A percentile compares a stretch with the other conserved stretches of the same genome.
Evolutionary conservation across 306 rosid genomes (phyloP).

Genomic region (Trifolium repens): DNA sequence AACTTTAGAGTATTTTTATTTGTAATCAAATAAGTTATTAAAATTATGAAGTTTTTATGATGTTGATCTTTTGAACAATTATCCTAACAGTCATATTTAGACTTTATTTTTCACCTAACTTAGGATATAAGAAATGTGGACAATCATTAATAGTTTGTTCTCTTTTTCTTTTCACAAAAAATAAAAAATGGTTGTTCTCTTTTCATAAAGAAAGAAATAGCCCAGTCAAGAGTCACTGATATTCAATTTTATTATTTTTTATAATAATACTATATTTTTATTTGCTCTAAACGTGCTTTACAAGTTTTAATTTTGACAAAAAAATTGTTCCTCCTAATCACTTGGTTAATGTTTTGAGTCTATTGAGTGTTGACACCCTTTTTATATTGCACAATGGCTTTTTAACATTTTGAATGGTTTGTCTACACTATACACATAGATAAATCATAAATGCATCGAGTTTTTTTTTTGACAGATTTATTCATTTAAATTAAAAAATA

Average conservation of each 20-base stretch:
- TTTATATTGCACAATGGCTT: neutral
- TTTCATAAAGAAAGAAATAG: neutral
- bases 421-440: too few species aligned
- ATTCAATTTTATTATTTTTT: neutral
- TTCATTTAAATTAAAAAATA: too few species aligned
- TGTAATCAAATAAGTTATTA: neutral
- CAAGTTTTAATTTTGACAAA: neutral
- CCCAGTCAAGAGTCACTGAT: slow-evolving; percentile 9
- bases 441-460: too few species aligned
- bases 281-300: neutral
- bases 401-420: neutral
- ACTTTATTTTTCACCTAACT: neutral
- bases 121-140: slow-evolving; percentile 5
- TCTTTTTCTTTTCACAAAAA: neutral
- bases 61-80: neutral
- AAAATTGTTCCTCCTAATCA: neutral
- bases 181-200: neutral
- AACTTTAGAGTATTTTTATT: neutral
- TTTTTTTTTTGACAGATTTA: too few species aligned
- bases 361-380: neutral
- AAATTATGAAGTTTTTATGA: neutral
- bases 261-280: too few species aligned
- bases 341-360: too few species aligned
- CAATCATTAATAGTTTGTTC: neutral
- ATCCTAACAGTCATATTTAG: neutral